These are phyloP conservation scores for Vigna angularis DNA, from an alignment of 306 rosid species.

Conservation along the genomic window DNA sequence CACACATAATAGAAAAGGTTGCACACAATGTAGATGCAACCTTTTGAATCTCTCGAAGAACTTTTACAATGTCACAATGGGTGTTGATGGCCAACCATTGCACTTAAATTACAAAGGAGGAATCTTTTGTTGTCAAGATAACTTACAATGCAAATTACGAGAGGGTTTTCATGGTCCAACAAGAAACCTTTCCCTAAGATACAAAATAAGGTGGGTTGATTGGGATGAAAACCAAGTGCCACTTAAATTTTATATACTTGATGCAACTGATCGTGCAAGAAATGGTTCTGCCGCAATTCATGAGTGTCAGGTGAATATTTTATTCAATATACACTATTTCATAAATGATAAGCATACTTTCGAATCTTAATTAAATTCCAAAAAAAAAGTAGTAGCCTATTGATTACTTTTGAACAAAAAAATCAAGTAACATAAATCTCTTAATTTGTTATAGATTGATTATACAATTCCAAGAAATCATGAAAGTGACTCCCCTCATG, in stretches of 20 bases:
- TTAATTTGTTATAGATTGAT: not conserved
- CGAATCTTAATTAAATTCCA: too few species aligned
- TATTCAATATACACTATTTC: too few species aligned
- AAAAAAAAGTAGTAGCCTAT: too few species aligned
- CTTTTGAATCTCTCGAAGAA: not conserved
- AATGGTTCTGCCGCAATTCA: not conserved
- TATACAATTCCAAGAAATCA: not conserved
- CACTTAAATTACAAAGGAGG: not conserved
- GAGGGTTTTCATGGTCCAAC: not conserved
- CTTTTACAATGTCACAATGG: not conserved
- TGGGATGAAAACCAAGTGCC: slow-evolving; percentile 26
- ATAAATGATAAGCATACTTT: too few species aligned
- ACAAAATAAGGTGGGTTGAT: slow-evolving; percentile 26
- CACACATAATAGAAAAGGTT: not conserved
- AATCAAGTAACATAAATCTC: too few species aligned
- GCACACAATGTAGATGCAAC: not conserved
- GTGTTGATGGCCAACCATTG: not conserved
- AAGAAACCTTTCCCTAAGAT: not conserved
- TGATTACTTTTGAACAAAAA: too few species aligned
- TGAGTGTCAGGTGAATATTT: too few species aligned
- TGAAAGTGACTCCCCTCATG: not conserved
- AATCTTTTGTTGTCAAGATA: slow-evolving; percentile 18
- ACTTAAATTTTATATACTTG: slow-evolving; percentile 9
- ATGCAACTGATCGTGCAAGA: not conserved
- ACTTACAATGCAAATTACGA: slow-evolving; percentile 7